Evolutionary conservation across 2,329 filamentous ascomycete genomes (phyloP).

Genomic region (Coniochaeta sp.): DNA sequence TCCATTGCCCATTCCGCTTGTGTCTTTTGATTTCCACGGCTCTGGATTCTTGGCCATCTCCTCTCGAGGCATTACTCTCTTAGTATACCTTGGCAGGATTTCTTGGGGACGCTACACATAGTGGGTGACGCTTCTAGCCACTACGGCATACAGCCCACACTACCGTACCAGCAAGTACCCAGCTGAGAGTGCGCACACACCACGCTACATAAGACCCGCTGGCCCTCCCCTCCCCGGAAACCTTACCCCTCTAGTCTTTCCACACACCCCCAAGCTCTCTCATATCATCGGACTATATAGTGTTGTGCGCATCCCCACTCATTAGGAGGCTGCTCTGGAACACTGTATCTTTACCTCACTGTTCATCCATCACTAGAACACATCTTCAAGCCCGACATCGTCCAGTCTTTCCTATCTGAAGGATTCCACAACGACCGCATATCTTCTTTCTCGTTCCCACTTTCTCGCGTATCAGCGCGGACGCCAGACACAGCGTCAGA

Average conservation of each 20-base stretch:
- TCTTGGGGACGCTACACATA: background rate
- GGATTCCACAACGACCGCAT: background rate
- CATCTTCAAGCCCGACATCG: background rate
- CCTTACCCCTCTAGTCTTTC: background rate
- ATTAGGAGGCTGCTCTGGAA: background rate
- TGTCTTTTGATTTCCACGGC: background rate
- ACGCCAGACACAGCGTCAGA: background rate
- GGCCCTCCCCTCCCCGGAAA: conserved; percentile 1
- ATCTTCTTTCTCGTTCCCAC: background rate
- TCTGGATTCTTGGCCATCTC: background rate
- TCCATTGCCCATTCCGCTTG: background rate
- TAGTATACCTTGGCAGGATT: background rate
- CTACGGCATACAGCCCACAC: background rate
- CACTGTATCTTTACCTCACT: background rate
- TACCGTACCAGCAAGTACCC: background rate
- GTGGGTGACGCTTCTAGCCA: background rate
- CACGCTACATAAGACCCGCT: background rate
- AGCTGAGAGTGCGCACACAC: conserved; percentile 2
- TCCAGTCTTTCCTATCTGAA: background rate
- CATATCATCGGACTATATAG: conserved; percentile 1
- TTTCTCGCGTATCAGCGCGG: background rate
- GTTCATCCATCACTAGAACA: background rate
- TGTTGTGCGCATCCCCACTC: background rate
- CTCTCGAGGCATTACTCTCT: background rate
- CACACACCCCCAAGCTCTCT: background rate